phyloP scores from a whole-genome alignment of 805 yeast genomes.

The Metschnikowia corniflorae region DNA sequence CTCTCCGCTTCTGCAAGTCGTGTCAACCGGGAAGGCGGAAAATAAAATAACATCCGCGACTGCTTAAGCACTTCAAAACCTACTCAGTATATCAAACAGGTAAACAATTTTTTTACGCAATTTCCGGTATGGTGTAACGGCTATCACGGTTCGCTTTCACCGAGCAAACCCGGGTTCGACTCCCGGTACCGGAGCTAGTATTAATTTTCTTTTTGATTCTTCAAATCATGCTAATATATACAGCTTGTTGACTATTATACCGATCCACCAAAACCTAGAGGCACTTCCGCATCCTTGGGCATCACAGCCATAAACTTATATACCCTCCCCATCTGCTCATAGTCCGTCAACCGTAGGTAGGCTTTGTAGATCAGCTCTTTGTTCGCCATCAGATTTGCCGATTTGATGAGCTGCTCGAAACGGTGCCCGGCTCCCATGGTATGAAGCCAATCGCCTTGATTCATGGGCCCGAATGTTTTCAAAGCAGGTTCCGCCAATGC shows the following conservation, averaged over 20 bases:
- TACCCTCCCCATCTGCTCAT: slow-evolving; percentile 69
- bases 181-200: slow-evolving; percentile 86
- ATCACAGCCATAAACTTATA: slow-evolving; percentile 69
- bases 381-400: slow-evolving; percentile 37
- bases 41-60: too few species aligned
- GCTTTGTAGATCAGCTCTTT: slow-evolving; percentile 52
- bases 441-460: slow-evolving; percentile 79
- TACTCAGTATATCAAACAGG: too few species aligned
- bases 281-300: slow-evolving; percentile 41
- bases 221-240: too few species aligned
- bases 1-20: too few species aligned
- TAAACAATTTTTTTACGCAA: too few species aligned
- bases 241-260: too few species aligned
- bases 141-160: slow-evolving; percentile 83
- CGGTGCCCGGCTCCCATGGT: slow-evolving; percentile 72
- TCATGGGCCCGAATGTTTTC: slow-evolving; percentile 52
- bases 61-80: too few species aligned
- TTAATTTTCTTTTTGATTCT: not conserved
- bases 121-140: slow-evolving; percentile 83
- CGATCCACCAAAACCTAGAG: slow-evolving; percentile 52
- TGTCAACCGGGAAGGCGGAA: too few species aligned
- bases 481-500: slow-evolving; percentile 17
- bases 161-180: slow-evolving; percentile 85
- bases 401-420: slow-evolving; percentile 52
- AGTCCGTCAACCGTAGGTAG: slow-evolving; percentile 61